Evolutionary conservation across 768 basidiomycete genomes (phyloP).

Genomic region (Agrocybe chaxingu): DNA sequence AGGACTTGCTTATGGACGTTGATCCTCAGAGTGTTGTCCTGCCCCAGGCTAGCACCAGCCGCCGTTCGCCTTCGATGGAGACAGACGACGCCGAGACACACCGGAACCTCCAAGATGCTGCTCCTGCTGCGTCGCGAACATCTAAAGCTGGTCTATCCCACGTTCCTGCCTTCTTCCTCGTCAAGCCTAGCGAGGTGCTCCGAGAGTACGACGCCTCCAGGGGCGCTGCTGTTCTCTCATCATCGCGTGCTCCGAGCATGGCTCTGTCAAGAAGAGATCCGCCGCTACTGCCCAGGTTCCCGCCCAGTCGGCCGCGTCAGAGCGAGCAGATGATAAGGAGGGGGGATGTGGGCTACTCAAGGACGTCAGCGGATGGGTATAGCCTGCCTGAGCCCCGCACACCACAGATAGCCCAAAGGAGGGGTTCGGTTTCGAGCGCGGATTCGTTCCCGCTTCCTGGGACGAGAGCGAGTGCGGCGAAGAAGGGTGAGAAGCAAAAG

Average conservation of each 20-base stretch:
- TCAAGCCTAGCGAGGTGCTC: constrained; percentile 1
- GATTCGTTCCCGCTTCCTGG: constrained; percentile 32
- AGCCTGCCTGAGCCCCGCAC: constrained; percentile 8
- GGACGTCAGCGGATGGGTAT: background rate
- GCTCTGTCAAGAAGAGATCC: no score
- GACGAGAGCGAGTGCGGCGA: constrained; percentile 34
- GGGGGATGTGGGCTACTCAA: background rate
- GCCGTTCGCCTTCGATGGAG: constrained; percentile 18
- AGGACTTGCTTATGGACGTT: constrained; percentile 21
- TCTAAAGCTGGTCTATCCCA: constrained; percentile 1
- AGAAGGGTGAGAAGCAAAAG: constrained; percentile 25
- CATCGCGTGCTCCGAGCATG: no score
- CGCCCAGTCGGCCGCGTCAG: background rate
- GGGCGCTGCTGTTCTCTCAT: no score
- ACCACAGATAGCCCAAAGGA: background rate
- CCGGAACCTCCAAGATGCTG: background rate
- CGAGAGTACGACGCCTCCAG: background rate
- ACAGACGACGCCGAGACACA: constrained; percentile 28
- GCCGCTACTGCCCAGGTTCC: no score
- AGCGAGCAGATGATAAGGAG: background rate
- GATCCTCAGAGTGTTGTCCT: constrained; percentile 5
- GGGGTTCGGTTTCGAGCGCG: constrained; percentile 17
- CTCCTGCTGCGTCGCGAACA: background rate
- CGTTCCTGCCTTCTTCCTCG: background rate
- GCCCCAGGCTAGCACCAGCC: background rate